phyloP scores from a whole-genome alignment of 257 asterid genomes.

The Henckelia pumila region DNA sequence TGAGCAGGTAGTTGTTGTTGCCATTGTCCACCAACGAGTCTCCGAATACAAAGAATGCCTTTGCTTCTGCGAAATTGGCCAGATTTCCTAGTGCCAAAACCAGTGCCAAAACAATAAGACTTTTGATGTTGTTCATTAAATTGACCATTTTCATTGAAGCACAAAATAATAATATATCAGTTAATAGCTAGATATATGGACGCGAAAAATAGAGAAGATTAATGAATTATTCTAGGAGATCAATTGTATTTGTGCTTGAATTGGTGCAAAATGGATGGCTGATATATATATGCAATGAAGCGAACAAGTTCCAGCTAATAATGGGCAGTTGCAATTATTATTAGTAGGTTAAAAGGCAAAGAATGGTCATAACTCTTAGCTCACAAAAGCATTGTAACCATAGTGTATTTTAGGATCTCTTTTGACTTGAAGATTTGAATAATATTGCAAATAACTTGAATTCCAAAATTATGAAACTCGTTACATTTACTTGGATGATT shows the following conservation, averaged over 20 bases:
- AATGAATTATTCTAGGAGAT: background rate
- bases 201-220: background rate
- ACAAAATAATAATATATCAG: too few species aligned
- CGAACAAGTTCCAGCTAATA: background rate
- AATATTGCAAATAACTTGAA: too few species aligned
- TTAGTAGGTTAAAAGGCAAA: conserved; percentile 12
- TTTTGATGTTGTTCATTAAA: background rate
- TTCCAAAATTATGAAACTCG: too few species aligned
- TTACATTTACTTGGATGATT: too few species aligned
- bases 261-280: conserved; percentile 2
- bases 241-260: conserved; percentile 16
- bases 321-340: conserved; percentile 20
- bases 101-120: conserved; percentile 2
- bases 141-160: conserved; percentile 10
- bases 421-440: too few species aligned
- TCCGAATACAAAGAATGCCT: conserved; percentile 45
- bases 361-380: background rate
- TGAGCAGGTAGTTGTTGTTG: conserved; percentile 42
- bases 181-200: background rate
- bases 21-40: conserved; percentile 50
- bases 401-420: too few species aligned
- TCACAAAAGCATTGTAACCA: background rate
- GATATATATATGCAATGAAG: conserved; percentile 6
- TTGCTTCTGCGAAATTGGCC: conserved; percentile 6
- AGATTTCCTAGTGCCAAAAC: conserved; percentile 3